phyloP scores from a whole-genome alignment of 345 rosid genomes.

The Heritiera fomes region DNA sequence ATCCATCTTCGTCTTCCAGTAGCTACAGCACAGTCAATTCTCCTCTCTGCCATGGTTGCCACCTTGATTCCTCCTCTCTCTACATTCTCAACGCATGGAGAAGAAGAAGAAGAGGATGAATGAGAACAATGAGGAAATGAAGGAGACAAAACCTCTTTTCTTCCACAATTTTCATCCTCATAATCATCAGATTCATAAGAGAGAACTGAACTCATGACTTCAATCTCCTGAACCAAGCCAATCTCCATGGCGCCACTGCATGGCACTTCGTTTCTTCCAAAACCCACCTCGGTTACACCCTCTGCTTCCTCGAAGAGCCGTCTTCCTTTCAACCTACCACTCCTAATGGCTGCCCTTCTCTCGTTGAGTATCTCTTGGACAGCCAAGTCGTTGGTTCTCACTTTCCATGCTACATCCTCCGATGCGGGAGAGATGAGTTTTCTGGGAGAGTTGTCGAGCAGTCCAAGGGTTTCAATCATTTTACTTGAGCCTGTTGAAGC shows the following conservation, averaged over 20 bases:
- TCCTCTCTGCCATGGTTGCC: neutral
- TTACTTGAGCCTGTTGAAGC: constrained; percentile 32
- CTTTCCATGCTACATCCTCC: constrained; percentile 36
- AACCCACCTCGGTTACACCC: constrained; percentile 11
- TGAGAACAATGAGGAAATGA: constrained; percentile 8
- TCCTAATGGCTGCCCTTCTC: constrained; percentile 45
- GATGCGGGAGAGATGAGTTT: constrained; percentile 26
- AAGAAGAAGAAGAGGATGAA: constrained; percentile 4
- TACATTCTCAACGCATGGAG: neutral
- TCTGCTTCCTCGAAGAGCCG: constrained; percentile 34
- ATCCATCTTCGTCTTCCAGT: neutral
- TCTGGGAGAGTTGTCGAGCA: constrained; percentile 47
- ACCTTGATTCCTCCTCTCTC: neutral
- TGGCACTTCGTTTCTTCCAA: constrained; percentile 24
- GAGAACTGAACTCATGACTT: constrained; percentile 26
- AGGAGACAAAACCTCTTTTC: neutral
- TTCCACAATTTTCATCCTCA: constrained; percentile 6
- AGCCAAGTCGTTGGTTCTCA: constrained; percentile 41
- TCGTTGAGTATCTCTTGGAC: constrained; percentile 39
- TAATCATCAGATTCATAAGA: constrained; percentile 22
- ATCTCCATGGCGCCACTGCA: neutral
- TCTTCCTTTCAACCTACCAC: constrained; percentile 45
- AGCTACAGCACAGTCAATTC: neutral
- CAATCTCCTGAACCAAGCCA: constrained; percentile 26
- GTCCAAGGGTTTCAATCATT: constrained; percentile 24